These are phyloP conservation scores for Ceratocystis variospora DNA, from an alignment of 2,329 filamentous ascomycete genomes.

Conservation along the genomic window DNA sequence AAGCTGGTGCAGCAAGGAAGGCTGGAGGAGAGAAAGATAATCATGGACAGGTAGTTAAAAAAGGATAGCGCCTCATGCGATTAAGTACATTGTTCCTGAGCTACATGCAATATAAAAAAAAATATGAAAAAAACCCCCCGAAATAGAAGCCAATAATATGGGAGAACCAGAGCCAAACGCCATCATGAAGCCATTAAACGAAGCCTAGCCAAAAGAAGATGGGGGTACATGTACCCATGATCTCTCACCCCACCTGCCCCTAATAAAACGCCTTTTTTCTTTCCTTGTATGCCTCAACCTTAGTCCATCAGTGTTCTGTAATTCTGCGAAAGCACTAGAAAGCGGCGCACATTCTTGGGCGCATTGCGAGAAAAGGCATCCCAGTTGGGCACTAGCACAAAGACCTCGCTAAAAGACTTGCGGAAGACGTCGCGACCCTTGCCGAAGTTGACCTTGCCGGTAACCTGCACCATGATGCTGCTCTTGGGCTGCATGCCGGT, in stretches of 20 bases:
- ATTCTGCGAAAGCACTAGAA: constrained; percentile 59
- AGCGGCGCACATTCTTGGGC: constrained; percentile 40
- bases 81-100: neutral
- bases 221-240: no score
- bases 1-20: neutral
- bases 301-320: constrained; percentile 39
- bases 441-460: constrained; percentile 57
- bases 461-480: constrained; percentile 59
- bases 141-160: constrained; percentile 4
- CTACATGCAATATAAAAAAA: neutral
- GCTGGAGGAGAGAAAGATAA: constrained; percentile 13
- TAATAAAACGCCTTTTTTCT: neutral
- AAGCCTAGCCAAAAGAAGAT: neutral
- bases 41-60: neutral
- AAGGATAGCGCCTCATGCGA: neutral
- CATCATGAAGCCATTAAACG: constrained; percentile 8
- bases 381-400: constrained; percentile 69
- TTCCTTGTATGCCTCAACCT: neutral
- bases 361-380: constrained; percentile 41
- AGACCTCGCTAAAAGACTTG: constrained; percentile 64
- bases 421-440: constrained; percentile 47
- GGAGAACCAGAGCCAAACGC: constrained; percentile 11
- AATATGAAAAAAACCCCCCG: neutral
- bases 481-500: constrained; percentile 41
- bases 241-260: no score